Conservation (phyloP, 371 early-diverging fungal genomes). For the Rhizopus microsporus region DNA sequence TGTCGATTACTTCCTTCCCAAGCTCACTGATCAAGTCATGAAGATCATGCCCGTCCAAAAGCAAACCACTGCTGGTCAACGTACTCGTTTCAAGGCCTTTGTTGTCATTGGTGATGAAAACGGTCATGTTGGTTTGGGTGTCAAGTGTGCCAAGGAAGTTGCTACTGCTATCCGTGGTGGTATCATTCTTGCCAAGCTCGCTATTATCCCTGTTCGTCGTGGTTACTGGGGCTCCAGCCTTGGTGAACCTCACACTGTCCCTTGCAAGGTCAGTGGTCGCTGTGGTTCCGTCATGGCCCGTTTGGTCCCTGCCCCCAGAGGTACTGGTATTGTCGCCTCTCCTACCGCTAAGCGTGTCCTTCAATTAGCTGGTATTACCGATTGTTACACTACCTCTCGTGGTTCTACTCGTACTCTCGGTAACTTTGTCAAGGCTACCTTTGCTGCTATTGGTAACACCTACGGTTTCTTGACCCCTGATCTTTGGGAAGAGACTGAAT, state of each 20-base stretch:
- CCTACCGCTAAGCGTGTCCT: constrained; percentile 97
- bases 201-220: constrained; percentile 96
- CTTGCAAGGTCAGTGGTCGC: constrained; percentile 98
- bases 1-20: constrained; percentile 94
- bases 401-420: constrained; percentile 91
- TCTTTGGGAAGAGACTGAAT: constrained; percentile 89
- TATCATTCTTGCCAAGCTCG: constrained; percentile 97
- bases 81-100: constrained; percentile 99
- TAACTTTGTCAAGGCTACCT: constrained; percentile 99
- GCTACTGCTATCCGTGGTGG: constrained; percentile 98
- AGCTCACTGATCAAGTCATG: constrained; percentile 98
- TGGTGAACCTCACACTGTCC: constrained; percentile 99
- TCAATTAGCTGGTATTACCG: constrained; percentile 97
- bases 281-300: constrained; percentile 96
- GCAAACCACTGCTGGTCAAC: constrained; percentile 99
- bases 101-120: constrained; percentile 97
- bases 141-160: constrained; percentile 99
- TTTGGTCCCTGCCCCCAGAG: constrained; percentile 97
- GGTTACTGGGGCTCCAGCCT: constrained; percentile 98
- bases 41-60: constrained; percentile 99
- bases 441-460: constrained; percentile 97
- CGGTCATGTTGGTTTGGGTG: constrained; percentile 98
- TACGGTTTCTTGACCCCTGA: constrained; percentile 97
- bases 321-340: constrained; percentile 98
- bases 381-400: constrained; percentile 95